phyloP scores from a whole-genome alignment of 2,329 filamentous ascomycete species.

The Zarea fungicola region DNA sequence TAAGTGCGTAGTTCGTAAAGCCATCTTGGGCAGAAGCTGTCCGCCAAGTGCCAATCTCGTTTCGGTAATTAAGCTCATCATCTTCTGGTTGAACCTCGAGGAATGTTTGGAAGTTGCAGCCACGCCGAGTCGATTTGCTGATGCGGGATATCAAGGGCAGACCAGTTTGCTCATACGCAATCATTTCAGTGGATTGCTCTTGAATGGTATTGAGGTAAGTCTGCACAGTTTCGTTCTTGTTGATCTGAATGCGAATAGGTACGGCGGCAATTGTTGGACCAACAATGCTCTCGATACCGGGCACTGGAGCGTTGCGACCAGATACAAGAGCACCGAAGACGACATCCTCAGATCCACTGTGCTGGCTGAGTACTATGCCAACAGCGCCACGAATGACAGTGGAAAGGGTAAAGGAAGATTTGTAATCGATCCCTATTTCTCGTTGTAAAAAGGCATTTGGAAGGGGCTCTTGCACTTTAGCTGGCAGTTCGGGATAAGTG shows the following conservation, averaged over 20 bases:
- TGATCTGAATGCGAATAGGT: constrained; percentile 14
- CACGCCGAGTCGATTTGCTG: not conserved
- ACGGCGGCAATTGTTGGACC: constrained; percentile 25
- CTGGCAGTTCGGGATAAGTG: not conserved
- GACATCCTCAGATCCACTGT: constrained; percentile 29
- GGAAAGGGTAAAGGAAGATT: not conserved
- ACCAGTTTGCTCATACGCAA: constrained; percentile 23
- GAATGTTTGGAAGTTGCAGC: constrained; percentile 15
- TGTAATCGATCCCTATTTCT: not conserved
- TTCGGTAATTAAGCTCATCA: not conserved
- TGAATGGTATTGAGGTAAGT: constrained; percentile 17
- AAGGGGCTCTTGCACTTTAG: not conserved
- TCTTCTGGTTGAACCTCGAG: constrained; percentile 15
- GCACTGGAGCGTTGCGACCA: constrained; percentile 22
- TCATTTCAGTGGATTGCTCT: constrained; percentile 21
- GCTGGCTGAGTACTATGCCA: constrained; percentile 4
- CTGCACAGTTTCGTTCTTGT: constrained; percentile 4
- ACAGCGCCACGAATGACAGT: not conserved
- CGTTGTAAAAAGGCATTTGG: not conserved
- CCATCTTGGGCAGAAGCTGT: not conserved
- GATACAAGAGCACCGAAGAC: constrained; percentile 22
- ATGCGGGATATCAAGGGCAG: constrained; percentile 23
- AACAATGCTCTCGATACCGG: constrained; percentile 21
- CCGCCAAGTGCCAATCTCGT: not conserved
- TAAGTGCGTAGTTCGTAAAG: not conserved